Percentiles rank a stretch among this genome's conserved stretches.
Conservation (phyloP, 1,284 basidiomycete species). For the Dichomitus squalens region DNA sequence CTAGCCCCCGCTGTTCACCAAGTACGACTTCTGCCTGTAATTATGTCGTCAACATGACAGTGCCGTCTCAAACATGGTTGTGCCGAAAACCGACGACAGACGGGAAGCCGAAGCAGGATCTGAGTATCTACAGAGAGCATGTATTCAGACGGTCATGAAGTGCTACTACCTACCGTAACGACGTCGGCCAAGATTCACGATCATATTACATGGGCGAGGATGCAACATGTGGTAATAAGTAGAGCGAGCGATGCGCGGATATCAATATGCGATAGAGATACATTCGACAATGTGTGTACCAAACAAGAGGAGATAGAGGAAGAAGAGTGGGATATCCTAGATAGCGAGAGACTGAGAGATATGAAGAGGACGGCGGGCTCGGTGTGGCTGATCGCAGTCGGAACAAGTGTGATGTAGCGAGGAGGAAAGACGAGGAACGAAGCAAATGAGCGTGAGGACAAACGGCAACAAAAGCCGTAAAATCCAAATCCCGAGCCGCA, state of each 20-base stretch:
- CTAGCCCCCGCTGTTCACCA: no score
- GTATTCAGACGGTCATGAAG: slow-evolving; percentile 21
- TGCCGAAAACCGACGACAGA: no score
- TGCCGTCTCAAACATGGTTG: no score
- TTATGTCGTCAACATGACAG: no score
- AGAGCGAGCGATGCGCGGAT: slow-evolving; percentile 23
- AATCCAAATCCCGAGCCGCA: neutral
- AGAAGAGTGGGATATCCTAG: neutral
- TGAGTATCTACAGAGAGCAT: slow-evolving; percentile 23
- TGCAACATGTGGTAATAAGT: slow-evolving; percentile 26
- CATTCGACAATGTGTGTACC: slow-evolving; percentile 23
- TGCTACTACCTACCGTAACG: slow-evolving; percentile 22
- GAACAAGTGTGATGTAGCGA: neutral
- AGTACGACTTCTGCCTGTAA: no score
- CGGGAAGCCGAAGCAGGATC: no score
- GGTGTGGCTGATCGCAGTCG: neutral
- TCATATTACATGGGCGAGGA: slow-evolving; percentile 23
- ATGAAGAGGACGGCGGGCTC: neutral
- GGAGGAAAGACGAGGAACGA: neutral
- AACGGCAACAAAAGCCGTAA: neutral
- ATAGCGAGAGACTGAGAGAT: neutral
- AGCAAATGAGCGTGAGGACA: neutral
- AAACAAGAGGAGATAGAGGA: slow-evolving; percentile 11
- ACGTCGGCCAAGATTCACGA: slow-evolving; percentile 12
- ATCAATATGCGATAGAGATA: slow-evolving; percentile 28